Conservation (phyloP, 1,284 basidiomycete genomes). For the Rhodotorula glutinis region DNA sequence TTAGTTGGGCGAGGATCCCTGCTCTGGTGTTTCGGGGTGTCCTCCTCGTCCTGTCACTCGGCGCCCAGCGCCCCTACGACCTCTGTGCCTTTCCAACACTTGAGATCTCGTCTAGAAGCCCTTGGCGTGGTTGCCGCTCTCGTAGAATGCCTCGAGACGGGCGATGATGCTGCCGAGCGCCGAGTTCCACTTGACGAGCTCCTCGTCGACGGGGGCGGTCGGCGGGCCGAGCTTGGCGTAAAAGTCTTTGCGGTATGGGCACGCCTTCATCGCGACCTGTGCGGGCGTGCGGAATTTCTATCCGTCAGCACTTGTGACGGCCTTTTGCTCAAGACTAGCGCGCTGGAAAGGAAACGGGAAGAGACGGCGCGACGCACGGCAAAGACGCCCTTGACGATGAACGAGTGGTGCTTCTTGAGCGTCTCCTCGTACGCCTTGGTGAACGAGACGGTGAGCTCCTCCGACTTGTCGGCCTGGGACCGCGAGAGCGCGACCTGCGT, state of each 20-base stretch:
- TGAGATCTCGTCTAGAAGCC: slow-evolving; percentile 9
- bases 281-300: neutral
- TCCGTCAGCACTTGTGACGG: neutral
- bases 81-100: no score
- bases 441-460: slow-evolving; percentile 76
- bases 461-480: slow-evolving; percentile 63
- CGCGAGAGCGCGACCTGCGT: slow-evolving; percentile 78
- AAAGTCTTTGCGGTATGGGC: slow-evolving; percentile 88
- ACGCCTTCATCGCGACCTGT: slow-evolving; percentile 93
- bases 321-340: neutral
- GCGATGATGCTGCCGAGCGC: slow-evolving; percentile 40
- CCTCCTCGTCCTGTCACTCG: no score
- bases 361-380: slow-evolving; percentile 57
- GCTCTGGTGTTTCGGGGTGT: no score
- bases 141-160: slow-evolving; percentile 39
- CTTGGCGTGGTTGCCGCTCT: slow-evolving; percentile 33
- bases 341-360: neutral
- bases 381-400: slow-evolving; percentile 82
- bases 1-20: no score
- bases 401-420: slow-evolving; percentile 81
- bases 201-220: slow-evolving; percentile 64
- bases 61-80: no score
- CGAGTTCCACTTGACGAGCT: slow-evolving; percentile 72
- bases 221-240: slow-evolving; percentile 80
- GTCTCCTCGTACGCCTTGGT: slow-evolving; percentile 76